Evolutionary conservation across 2,329 filamentous ascomycete species (phyloP).

Genomic region (Neonectria hederae): DNA sequence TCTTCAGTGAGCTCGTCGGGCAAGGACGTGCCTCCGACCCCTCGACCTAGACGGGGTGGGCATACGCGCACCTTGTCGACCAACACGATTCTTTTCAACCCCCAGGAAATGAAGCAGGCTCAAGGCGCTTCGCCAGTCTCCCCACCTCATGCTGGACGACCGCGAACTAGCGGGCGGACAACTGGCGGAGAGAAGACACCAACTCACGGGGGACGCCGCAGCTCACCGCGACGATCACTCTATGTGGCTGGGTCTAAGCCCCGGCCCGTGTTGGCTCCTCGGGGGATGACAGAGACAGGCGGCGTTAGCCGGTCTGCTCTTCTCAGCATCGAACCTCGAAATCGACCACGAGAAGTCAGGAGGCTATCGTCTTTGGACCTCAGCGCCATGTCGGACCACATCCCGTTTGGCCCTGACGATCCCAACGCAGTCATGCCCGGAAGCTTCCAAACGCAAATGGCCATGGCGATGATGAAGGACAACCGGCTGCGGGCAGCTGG

Average conservation of each 20-base stretch:
- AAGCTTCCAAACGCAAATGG: constrained; percentile 85
- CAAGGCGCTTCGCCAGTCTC: constrained; percentile 57
- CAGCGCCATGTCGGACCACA: constrained; percentile 77
- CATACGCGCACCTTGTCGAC: constrained; percentile 82
- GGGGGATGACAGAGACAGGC: constrained; percentile 47
- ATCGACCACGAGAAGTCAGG: constrained; percentile 50
- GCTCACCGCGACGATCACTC: constrained; percentile 58
- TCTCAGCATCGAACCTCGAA: constrained; percentile 59
- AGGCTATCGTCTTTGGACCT: constrained; percentile 73
- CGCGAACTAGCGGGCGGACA: constrained; percentile 50
- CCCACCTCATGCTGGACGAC: constrained; percentile 46
- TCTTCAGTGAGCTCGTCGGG: constrained; percentile 48
- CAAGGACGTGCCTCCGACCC: constrained; percentile 43
- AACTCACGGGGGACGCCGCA: constrained; percentile 46
- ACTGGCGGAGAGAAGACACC: constrained; percentile 50
- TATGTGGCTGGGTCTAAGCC: constrained; percentile 61
- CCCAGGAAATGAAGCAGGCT: constrained; percentile 57
- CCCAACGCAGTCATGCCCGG: constrained; percentile 73
- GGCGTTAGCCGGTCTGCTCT: constrained; percentile 57
- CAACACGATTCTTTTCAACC: constrained; percentile 86
- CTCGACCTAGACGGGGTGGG: constrained; percentile 51
- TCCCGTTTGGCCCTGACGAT: constrained; percentile 64
- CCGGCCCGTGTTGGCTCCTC: constrained; percentile 64
- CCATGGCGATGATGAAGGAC: constrained; percentile 71
- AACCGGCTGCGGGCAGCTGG: constrained; percentile 60